phyloP scores from a whole-genome alignment of 345 rosid genomes.

The Camelina neglecta region DNA sequence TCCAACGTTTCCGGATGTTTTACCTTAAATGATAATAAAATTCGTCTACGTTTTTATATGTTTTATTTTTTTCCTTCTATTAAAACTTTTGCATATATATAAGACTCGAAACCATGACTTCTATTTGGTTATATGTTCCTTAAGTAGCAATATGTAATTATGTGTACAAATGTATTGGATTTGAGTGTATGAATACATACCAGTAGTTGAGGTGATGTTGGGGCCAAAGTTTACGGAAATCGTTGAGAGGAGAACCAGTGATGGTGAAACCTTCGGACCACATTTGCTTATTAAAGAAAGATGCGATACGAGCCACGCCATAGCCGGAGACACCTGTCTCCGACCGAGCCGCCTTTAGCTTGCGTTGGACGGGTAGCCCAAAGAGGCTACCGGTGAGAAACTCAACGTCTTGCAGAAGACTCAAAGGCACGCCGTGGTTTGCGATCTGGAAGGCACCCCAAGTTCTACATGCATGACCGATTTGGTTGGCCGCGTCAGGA shows the following conservation, averaged over 20 bases:
- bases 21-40: background rate
- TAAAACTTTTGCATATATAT: too few relatives aligned
- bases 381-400: conserved; percentile 59
- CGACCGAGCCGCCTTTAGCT: conserved; percentile 61
- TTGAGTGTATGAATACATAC: conserved; percentile 46
- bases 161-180: conserved; percentile 3
- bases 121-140: too few relatives aligned
- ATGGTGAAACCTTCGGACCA: conserved; percentile 97
- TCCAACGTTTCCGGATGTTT: conserved; percentile 4
- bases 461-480: conserved; percentile 63
- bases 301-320: conserved; percentile 71
- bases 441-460: conserved; percentile 80
- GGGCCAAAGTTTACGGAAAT: conserved; percentile 80
- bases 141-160: too few relatives aligned
- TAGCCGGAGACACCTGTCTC: conserved; percentile 67
- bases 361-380: conserved; percentile 62
- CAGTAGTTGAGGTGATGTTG: conserved; percentile 57
- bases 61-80: background rate
- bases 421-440: conserved; percentile 62
- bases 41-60: background rate
- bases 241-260: conserved; percentile 63
- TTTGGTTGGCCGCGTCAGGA: conserved; percentile 47
- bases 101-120: too few relatives aligned
- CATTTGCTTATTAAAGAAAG: conserved; percentile 72
- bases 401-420: conserved; percentile 57